These are phyloP conservation scores for Russula vinacea DNA, from an alignment of 768 basidiomycete genomes.

Conservation along the genomic window DNA sequence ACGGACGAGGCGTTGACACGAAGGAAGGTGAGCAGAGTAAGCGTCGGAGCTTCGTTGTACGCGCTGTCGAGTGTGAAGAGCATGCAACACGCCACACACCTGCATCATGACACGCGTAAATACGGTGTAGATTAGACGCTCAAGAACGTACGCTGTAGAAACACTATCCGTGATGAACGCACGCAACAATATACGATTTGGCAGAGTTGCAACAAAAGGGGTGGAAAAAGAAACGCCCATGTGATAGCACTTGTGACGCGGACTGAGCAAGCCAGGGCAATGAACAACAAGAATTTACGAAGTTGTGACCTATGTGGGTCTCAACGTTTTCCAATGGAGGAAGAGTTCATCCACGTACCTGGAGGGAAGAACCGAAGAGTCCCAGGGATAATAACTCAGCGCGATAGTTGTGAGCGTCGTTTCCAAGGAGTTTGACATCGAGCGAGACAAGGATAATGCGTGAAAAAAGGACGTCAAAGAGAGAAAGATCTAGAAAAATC, in stretches of 20 bases:
- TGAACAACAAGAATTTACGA: conserved; percentile 49
- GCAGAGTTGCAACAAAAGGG: conserved; percentile 55
- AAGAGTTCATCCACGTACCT: conserved; percentile 28
- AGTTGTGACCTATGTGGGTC: conserved; percentile 37
- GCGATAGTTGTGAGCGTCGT: conserved; percentile 81
- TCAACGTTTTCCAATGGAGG: no score
- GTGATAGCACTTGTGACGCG: conserved; percentile 88
- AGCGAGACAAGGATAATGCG: conserved; percentile 75
- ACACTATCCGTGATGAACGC: conserved; percentile 42
- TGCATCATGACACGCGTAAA: conserved; percentile 13
- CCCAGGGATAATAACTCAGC: conserved; percentile 75
- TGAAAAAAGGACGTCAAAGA: conserved; percentile 88
- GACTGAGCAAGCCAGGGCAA: conserved; percentile 74
- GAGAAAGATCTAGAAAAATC: conserved; percentile 57
- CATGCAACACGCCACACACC: conserved; percentile 14
- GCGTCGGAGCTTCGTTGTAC: conserved; percentile 63
- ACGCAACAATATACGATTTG: conserved; percentile 35
- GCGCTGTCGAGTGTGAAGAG: conserved; percentile 54
- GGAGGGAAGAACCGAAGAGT: conserved; percentile 27
- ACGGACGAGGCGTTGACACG: conserved; percentile 77
- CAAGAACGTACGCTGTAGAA: conserved; percentile 44
- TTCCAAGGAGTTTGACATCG: conserved; percentile 91
- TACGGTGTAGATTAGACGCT: conserved; percentile 4
- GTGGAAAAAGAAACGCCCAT: conserved; percentile 69
- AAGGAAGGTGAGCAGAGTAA: conserved; percentile 83